Evolutionary conservation across 2,329 filamentous ascomycete genomes (phyloP), one percentile per base, ranked within the genome.

Genomic region (Beauveria varroae): DNA sequence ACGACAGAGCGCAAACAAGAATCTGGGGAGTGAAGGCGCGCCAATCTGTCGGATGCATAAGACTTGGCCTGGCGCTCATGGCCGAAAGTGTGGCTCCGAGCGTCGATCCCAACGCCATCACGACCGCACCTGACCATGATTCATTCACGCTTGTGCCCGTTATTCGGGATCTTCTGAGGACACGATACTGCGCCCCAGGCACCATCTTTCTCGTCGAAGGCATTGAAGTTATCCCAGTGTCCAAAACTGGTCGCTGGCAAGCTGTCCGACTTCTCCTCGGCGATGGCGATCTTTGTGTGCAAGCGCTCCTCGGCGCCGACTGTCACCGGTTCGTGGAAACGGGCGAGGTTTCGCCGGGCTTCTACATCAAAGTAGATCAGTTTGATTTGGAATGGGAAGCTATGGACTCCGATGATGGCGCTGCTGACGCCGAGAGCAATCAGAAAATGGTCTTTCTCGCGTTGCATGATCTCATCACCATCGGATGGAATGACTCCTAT

Each of bases 231-330:
- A 63, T 74, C 0, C 67, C 75, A 1, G 69, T 78, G 0, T 72
- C 76, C 0, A 59, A 64, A 6, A 71, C 68, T 2, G 70, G 66
- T 18, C 67, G 73, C 68, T 78, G 78, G 74, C 77, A 79, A 37
- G 72, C 74, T 2, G 66, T 83, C 1, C 74, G 81, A 2, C 64
- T 85, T 12, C 59, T 84, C 0, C 74, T 85, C 0, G 78, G 81
- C 43, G 82, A 85, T 64, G 81, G 81, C 1, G 73, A 79, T 65
- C 68, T 83, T 3, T 83, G 79, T 64, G 74, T 85, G n/a, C 81
- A 85, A 67, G 80, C 80, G 0, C 68, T 85, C 8, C 68, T 84
- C 47, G 69, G 70, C 7, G 70, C 74, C 1, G 74, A 75, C 52
- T 74, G 80, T 70, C 80, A 84, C 56, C 73, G 75, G 4, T 75